Percentiles rank a stretch among this genome's conserved stretches.
phyloP scores from a whole-genome alignment of 192 early-diverging fungal species.

The Funneliformis mosseae region DNA sequence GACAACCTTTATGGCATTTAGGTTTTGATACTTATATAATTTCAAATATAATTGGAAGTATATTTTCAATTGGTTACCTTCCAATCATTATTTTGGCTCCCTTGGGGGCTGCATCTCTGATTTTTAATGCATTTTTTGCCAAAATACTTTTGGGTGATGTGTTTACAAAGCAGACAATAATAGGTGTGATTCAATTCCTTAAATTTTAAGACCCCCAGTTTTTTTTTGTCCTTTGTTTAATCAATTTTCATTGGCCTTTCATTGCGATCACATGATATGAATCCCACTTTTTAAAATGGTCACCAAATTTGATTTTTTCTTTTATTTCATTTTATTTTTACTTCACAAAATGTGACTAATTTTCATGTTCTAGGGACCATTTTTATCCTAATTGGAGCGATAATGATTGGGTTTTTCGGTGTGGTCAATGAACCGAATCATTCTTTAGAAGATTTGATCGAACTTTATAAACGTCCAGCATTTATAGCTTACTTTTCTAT shows the following conservation, averaged over 20 bases:
- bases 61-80: constrained; percentile 73
- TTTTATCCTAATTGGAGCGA: constrained; percentile 65
- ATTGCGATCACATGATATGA: background rate
- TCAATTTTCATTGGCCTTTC: background rate
- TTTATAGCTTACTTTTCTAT: constrained; percentile 69
- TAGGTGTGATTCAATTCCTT: constrained; percentile 41
- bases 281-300: background rate
- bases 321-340: background rate
- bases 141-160: constrained; percentile 61
- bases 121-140: constrained; percentile 79
- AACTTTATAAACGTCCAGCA: constrained; percentile 64
- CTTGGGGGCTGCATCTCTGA: constrained; percentile 70
- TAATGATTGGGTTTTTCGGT: constrained; percentile 72
- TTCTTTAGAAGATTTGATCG: constrained; percentile 65
- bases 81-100: constrained; percentile 80
- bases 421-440: constrained; percentile 74
- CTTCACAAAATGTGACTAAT: background rate
- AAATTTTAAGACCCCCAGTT: background rate
- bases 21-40: constrained; percentile 68
- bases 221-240: no score
- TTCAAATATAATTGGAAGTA: constrained; percentile 70
- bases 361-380: constrained; percentile 56
- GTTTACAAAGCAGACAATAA: constrained; percentile 61
- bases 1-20: constrained; percentile 65
- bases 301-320: background rate